A percentile compares a stretch with the other conserved stretches of the same genome.
These are phyloP conservation scores for Chlamydomonas schloesseri DNA, from an alignment of 139 green algal species.

Conservation along the genomic window DNA sequence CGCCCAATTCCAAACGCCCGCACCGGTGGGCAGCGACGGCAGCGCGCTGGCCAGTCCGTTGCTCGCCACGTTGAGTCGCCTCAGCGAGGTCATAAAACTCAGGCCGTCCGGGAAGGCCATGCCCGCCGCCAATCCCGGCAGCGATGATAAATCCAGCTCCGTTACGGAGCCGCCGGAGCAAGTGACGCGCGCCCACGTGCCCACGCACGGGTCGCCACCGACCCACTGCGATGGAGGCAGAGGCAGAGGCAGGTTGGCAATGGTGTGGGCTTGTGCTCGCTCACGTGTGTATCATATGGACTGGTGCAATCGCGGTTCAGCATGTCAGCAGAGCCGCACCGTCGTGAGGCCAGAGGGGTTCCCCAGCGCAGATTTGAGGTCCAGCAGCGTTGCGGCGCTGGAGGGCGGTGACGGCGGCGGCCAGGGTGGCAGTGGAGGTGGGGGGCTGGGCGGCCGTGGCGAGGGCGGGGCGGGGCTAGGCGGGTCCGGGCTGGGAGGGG, in stretches of 20 bases:
- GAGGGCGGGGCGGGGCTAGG: not conserved
- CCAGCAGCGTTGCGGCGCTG: not conserved
- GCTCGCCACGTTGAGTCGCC: not conserved
- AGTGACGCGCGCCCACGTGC: not conserved
- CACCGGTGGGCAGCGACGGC: not conserved
- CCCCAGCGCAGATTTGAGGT: not conserved
- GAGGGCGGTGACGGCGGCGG: too few species aligned
- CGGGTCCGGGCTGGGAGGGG: too few species aligned
- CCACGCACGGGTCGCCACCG: not conserved
- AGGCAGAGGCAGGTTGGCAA: too few species aligned
- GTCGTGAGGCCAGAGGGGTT: not conserved
- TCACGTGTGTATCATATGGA: too few species aligned
- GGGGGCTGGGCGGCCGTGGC: too few species aligned
- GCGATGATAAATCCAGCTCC: not conserved
- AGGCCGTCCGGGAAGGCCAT: not conserved
- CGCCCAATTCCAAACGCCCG: too few species aligned
- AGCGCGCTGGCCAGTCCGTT: not conserved
- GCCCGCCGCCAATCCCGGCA: not conserved
- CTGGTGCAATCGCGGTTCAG: too few species aligned
- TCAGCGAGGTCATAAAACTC: not conserved
- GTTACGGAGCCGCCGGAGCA: not conserved
- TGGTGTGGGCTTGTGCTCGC: too few species aligned
- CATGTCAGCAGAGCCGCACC: too few species aligned
- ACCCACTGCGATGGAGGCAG: too few species aligned
- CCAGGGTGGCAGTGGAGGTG: too few species aligned